Conservation (phyloP, 139 green algal species). For the Closterium sp. region DNA sequence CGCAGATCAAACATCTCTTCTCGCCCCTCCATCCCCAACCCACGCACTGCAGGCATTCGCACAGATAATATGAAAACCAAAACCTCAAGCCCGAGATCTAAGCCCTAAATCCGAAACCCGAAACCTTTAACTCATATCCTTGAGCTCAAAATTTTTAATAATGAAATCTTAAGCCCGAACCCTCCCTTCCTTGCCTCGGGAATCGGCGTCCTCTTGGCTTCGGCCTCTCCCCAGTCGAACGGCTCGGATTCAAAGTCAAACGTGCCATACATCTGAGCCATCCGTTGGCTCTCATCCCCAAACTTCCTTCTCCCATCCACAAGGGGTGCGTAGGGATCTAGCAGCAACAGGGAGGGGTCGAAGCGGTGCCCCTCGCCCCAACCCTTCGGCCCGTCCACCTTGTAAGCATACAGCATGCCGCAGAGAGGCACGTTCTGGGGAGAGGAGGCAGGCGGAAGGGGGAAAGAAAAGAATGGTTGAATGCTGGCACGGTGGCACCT, state of each 20-base stretch:
- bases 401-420: slow-evolving; percentile 58
- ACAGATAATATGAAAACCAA: no score
- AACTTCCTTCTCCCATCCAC: slow-evolving; percentile 73
- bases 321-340: slow-evolving; percentile 87
- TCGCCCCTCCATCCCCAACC: no score
- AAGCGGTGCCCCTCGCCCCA: slow-evolving; percentile 50
- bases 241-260: slow-evolving; percentile 62
- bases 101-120: neutral
- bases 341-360: slow-evolving; percentile 62
- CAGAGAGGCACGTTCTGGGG: slow-evolving; percentile 40
- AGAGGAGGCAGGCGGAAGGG: neutral
- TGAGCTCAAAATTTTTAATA: no score
- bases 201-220: neutral
- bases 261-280: slow-evolving; percentile 54
- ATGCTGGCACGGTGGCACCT: neutral
- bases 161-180: neutral
- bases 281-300: slow-evolving; percentile 49
- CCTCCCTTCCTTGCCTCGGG: neutral
- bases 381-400: slow-evolving; percentile 55
- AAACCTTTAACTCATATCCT: neutral
- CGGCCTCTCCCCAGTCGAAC: slow-evolving; percentile 55
- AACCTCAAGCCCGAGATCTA: no score
- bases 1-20: no score
- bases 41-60: neutral
- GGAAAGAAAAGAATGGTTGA: neutral